These are phyloP conservation scores for Penicillium oxalicum DNA, from an alignment of 2,329 filamentous ascomycete genomes.

Conservation along the genomic window DNA sequence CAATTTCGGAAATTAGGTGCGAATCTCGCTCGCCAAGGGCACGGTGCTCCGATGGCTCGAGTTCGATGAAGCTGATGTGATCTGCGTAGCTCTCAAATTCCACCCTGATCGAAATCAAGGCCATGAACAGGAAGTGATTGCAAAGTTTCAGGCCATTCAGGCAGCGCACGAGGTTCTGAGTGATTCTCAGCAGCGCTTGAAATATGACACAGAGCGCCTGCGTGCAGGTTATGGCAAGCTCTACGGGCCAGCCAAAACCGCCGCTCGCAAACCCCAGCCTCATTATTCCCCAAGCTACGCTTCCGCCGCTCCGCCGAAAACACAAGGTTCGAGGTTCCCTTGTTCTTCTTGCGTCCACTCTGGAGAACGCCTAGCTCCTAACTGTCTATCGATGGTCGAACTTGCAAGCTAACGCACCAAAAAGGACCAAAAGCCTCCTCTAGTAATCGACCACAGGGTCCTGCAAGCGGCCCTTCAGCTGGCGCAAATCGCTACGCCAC, in stretches of 20 bases:
- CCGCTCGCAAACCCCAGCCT: constrained; percentile 26
- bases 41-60: neutral
- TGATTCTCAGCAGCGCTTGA: constrained; percentile 52
- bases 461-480: constrained; percentile 30
- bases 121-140: constrained; percentile 69
- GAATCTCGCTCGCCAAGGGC: constrained; percentile 12
- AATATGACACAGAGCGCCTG: constrained; percentile 58
- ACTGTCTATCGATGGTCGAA: neutral
- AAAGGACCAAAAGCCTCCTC: constrained; percentile 18
- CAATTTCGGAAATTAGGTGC: constrained; percentile 77
- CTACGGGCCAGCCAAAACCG: constrained; percentile 27
- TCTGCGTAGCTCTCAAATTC: constrained; percentile 63
- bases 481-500: constrained; percentile 38
- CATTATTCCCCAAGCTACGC: constrained; percentile 22
- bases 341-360: neutral
- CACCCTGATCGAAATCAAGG: constrained; percentile 88
- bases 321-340: constrained; percentile 16
- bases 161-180: constrained; percentile 73
- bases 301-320: constrained; percentile 20
- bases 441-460: constrained; percentile 14
- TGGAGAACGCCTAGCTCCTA: neutral
- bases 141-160: constrained; percentile 81
- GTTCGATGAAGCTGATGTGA: constrained; percentile 5
- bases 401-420: neutral
- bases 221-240: constrained; percentile 42